Evolutionary conservation across 192 early-diverging fungal species (phyloP), one percentile per base, ranked within the genome.

Genomic region (Coemansia sp.): DNA sequence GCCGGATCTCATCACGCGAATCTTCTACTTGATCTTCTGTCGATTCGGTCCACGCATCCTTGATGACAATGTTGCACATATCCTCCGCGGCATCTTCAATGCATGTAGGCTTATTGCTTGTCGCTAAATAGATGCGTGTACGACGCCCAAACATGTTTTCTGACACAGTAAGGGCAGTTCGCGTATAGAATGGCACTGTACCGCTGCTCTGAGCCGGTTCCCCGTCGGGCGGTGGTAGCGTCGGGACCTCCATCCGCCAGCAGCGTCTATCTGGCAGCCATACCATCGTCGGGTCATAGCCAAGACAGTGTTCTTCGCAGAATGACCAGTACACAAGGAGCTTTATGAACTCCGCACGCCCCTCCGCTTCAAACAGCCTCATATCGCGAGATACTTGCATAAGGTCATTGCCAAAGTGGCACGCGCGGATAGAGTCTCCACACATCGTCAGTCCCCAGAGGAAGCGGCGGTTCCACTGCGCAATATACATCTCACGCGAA

Each of bases 281-380:
- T 22, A 17, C 23, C 3, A 40, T 40, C 1, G 17, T 40, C 38
- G 38, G 38, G 10, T 40, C 38, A 10, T 40, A 40, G 38, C 38
- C 38, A 40, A 40, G 38, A 19, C 38, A 22, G 18, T 40, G 38
- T 6, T 40, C 38, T 40, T 40, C 38, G 38, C 38, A 40, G 18
- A 40, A 40, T 22, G 38, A 40, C 38, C 38, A 40, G 38, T 40
- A 40, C 2, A 40, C 38, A 10, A 40, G 38, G 7, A 40, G 5
- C 38, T 22, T 40, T 17, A 40, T 10, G 10, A 40, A 19, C 38
- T 19, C 18, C 38, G 5, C 4, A 17, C 10, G 18, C 6, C 38
- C 38, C 5, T 15, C 38, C 2, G 18, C 38, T 6, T 17, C 10
- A 22, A 22, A 5, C 8, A 40, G 38, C 5, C 23, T 22, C 7